Conservation (phyloP, 495 filamentous ascomycete species). For the Talaromyces liani region DNA sequence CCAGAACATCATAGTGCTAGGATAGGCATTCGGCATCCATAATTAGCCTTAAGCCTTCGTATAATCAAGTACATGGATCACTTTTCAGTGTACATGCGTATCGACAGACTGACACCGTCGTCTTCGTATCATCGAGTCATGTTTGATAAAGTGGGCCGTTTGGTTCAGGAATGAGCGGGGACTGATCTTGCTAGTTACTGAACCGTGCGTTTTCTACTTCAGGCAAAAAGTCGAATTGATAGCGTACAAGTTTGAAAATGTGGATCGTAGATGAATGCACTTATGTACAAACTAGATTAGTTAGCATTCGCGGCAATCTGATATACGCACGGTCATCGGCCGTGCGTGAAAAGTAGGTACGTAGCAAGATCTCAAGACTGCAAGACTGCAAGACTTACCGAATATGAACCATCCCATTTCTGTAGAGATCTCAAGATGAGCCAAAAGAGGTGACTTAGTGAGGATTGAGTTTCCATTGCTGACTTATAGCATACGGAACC, state of each 20-base stretch:
- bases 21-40: not conserved
- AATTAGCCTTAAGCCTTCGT: not conserved
- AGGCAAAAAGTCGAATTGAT: not conserved
- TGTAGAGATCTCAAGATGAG: not conserved
- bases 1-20: not conserved
- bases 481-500: not conserved
- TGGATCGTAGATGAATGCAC: not conserved
- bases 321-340: conserved; percentile 2
- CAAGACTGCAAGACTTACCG: not conserved
- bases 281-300: not conserved
- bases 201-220: not conserved
- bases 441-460: not conserved
- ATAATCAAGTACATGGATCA: not conserved
- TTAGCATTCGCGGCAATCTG: not conserved
- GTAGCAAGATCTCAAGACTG: not conserved
- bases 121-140: not conserved
- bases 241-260: not conserved
- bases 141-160: conserved; percentile 2
- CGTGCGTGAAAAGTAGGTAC: not conserved
- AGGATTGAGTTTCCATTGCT: not conserved
- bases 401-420: not conserved
- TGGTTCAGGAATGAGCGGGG: not conserved
- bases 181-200: not conserved
- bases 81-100: not conserved
- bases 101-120: not conserved